Evolutionary conservation across 768 basidiomycete genomes (phyloP).

Genomic region (Hygrophorus russula): DNA sequence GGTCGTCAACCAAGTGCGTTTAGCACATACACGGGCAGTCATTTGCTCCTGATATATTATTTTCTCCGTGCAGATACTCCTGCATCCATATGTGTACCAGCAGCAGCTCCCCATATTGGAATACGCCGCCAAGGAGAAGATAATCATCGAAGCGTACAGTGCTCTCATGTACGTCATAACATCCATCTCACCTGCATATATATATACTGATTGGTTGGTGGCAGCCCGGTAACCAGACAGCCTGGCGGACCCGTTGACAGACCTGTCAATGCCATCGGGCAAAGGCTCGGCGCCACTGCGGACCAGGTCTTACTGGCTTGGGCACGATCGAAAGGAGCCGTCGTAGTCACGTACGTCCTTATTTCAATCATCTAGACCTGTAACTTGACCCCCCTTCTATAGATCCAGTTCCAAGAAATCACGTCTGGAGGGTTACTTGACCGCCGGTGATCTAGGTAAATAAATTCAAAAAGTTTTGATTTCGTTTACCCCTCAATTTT

Average conservation of each 20-base stretch:
- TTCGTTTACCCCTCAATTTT: conserved; percentile 18
- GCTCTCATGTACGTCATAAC: conserved; percentile 38
- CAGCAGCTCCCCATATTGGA: conserved; percentile 44
- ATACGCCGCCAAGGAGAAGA: conserved; percentile 43
- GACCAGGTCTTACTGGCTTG: conserved; percentile 68
- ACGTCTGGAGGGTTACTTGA: conserved; percentile 57
- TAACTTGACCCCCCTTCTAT: neutral
- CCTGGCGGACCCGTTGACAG: conserved; percentile 57
- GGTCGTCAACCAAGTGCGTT: conserved; percentile 54
- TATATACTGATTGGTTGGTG: too few relatives aligned
- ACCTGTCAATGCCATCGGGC: conserved; percentile 43
- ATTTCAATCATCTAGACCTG: neutral
- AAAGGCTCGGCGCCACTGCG: conserved; percentile 34
- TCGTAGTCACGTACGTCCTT: conserved; percentile 44
- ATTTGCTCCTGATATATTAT: neutral
- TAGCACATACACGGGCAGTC: neutral
- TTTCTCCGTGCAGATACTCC: conserved; percentile 34
- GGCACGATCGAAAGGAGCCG: conserved; percentile 57
- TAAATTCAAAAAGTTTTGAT: neutral
- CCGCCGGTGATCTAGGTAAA: conserved; percentile 36
- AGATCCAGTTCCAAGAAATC: conserved; percentile 58
- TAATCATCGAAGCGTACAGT: conserved; percentile 66
- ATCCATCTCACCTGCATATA: neutral
- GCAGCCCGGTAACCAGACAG: conserved; percentile 45
- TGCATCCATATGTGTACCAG: conserved; percentile 62